Evolutionary conservation across 768 basidiomycete genomes (phyloP).

Genomic region (Terana coerulea): DNA sequence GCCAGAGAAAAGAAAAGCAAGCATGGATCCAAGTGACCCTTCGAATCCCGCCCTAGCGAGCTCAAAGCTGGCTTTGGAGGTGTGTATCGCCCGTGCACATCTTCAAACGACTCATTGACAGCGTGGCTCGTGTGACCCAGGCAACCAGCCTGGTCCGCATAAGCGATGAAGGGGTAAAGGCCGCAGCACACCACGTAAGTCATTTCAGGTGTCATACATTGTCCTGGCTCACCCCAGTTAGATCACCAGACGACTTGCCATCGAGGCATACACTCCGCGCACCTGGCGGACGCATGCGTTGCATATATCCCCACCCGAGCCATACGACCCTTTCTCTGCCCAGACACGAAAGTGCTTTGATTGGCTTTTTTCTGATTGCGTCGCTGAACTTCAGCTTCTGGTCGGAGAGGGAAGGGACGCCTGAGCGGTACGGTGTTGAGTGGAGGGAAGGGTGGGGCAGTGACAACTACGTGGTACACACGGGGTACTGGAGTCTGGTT

Average conservation of each 20-base stretch:
- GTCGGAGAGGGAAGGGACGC: constrained; percentile 61
- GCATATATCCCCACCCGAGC: constrained; percentile 70
- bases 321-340: constrained; percentile 46
- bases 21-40: background rate
- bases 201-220: constrained; percentile 18
- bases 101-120: background rate
- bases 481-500: constrained; percentile 86
- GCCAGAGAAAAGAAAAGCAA: background rate
- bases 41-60: constrained; percentile 58
- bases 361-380: constrained; percentile 89
- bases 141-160: constrained; percentile 57
- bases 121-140: constrained; percentile 32
- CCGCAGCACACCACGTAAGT: constrained; percentile 63
- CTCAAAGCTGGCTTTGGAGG: constrained; percentile 55
- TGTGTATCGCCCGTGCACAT: constrained; percentile 22
- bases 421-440: constrained; percentile 70
- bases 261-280: constrained; percentile 70
- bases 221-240: constrained; percentile 23
- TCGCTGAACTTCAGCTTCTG: constrained; percentile 88
- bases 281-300: constrained; percentile 78
- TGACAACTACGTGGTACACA: constrained; percentile 51
- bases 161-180: constrained; percentile 54
- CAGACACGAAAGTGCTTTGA: constrained; percentile 58
- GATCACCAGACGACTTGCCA: constrained; percentile 57
- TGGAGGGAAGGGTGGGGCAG: constrained; percentile 70